These are phyloP conservation scores for Alloteropsis semialata DNA, from an alignment of 176 grass and related monocot genomes.

Conservation along the genomic window DNA sequence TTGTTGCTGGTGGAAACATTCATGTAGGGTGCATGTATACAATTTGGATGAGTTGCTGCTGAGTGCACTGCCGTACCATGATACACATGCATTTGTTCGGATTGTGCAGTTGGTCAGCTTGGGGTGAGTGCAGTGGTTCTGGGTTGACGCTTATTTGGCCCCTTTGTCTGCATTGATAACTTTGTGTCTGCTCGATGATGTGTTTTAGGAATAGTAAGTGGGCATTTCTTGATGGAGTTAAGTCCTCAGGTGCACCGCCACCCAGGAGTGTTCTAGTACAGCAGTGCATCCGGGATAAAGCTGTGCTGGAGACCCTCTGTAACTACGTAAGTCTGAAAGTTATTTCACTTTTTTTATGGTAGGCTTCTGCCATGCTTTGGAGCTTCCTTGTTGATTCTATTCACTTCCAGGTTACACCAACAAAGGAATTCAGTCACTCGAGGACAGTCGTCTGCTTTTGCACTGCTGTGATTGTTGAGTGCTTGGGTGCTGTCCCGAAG, in stretches of 20 bases:
- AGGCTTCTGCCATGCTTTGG: constrained; percentile 16
- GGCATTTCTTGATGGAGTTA: constrained; percentile 81
- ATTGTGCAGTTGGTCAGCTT: constrained; percentile 80
- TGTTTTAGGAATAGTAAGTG: constrained; percentile 79
- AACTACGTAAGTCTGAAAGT: constrained; percentile 56
- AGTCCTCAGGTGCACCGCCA: constrained; percentile 67
- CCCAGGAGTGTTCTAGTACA: constrained; percentile 84
- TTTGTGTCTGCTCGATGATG: background rate
- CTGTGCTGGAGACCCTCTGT: constrained; percentile 78
- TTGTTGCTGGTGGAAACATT: constrained; percentile 37
- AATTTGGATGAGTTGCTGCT: constrained; percentile 83
- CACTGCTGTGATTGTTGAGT: constrained; percentile 80
- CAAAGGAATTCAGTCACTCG: constrained; percentile 69
- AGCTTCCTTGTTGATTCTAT: constrained; percentile 25
- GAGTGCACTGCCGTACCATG: constrained; percentile 76
- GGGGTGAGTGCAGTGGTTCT: constrained; percentile 42
- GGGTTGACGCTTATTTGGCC: constrained; percentile 3
- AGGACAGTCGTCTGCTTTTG: constrained; percentile 76
- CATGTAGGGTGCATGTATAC: constrained; percentile 85
- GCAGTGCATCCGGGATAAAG: constrained; percentile 83
- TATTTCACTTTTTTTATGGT: background rate
- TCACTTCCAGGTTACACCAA: constrained; percentile 58
- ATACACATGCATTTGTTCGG: constrained; percentile 81
- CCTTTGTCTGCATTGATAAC: background rate
- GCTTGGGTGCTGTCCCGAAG: constrained; percentile 73